These are phyloP conservation scores for Claviceps maximensis DNA, from an alignment of 2,329 filamentous ascomycete species.

Conservation along the genomic window DNA sequence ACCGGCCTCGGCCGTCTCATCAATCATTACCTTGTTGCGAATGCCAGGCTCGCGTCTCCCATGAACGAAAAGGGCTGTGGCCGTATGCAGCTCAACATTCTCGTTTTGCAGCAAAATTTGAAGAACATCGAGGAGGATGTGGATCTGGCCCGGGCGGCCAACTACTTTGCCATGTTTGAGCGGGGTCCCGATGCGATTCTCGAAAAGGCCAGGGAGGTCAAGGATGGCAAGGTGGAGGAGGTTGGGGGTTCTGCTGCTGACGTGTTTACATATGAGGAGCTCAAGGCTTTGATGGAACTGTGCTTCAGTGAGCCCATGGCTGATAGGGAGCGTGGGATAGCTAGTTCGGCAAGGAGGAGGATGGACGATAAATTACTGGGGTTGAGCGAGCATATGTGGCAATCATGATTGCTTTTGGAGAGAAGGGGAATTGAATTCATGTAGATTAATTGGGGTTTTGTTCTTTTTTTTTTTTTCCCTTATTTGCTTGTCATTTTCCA, in stretches of 20 bases:
- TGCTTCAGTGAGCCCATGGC: slow-evolving; percentile 55
- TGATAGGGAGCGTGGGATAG: slow-evolving; percentile 54
- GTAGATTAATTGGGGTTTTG: not conserved
- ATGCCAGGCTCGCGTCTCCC: slow-evolving; percentile 55
- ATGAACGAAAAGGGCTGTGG: slow-evolving; percentile 77
- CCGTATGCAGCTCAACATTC: slow-evolving; percentile 85
- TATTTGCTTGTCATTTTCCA: not conserved
- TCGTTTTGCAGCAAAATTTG: slow-evolving; percentile 91
- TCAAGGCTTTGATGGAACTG: slow-evolving; percentile 52
- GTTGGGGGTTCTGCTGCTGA: slow-evolving; percentile 20
- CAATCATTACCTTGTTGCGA: slow-evolving; percentile 64
- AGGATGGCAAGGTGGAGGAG: slow-evolving; percentile 21
- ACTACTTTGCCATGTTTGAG: slow-evolving; percentile 58
- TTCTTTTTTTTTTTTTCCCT: not conserved
- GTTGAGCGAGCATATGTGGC: slow-evolving; percentile 62
- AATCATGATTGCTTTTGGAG: slow-evolving; percentile 21
- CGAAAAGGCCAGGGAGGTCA: slow-evolving; percentile 40
- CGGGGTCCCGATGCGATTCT: slow-evolving; percentile 53
- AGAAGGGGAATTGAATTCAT: not conserved
- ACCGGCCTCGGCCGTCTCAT: slow-evolving; percentile 65
- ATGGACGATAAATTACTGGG: slow-evolving; percentile 58
- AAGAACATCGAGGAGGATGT: slow-evolving; percentile 76
- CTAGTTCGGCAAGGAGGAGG: slow-evolving; percentile 51
- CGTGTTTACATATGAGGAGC: slow-evolving; percentile 50
- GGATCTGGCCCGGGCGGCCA: slow-evolving; percentile 46